Percentiles rank a stretch among this genome's conserved stretches.
Conservation (phyloP, 768 basidiomycete genomes). For the Mycena venus region DNA sequence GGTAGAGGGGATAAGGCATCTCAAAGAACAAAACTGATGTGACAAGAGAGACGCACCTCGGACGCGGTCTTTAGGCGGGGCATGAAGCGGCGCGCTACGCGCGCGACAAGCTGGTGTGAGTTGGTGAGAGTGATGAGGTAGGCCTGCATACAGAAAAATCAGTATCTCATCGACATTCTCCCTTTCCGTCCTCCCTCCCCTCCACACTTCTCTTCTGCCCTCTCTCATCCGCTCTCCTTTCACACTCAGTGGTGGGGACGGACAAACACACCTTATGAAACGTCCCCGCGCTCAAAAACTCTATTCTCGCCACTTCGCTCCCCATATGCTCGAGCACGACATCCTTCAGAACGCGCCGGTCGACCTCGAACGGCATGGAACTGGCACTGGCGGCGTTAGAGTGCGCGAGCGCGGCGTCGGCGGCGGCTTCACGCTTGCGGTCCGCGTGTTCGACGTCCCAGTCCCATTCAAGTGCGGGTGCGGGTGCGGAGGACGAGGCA, state of each 20-base stretch:
- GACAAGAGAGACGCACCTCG: no score
- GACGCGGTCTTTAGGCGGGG: constrained; percentile 89
- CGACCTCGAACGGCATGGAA: constrained; percentile 79
- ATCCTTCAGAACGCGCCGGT: constrained; percentile 80
- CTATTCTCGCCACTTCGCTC: constrained; percentile 75
- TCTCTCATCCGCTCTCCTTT: no score
- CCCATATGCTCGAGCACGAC: constrained; percentile 81
- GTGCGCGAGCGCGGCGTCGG: constrained; percentile 74
- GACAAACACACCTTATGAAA: constrained; percentile 77
- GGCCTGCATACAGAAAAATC: no score
- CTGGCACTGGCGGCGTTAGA: no score
- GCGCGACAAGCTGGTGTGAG: constrained; percentile 75
- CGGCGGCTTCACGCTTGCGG: constrained; percentile 71
- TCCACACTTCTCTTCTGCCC: no score
- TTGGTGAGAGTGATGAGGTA: constrained; percentile 80
- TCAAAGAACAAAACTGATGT: no score
- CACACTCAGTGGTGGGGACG: no score
- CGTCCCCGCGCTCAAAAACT: constrained; percentile 86
- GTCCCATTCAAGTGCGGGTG: constrained; percentile 66
- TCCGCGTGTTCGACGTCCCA: constrained; percentile 83
- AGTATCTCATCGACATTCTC: no score
- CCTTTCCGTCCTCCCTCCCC: no score
- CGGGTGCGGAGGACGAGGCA: neutral
- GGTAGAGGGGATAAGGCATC: no score
- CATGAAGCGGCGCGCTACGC: constrained; percentile 89